Base-by-base conservation (phyloP, 257 asterid species). In the Nicotiana tabacum region DNA sequence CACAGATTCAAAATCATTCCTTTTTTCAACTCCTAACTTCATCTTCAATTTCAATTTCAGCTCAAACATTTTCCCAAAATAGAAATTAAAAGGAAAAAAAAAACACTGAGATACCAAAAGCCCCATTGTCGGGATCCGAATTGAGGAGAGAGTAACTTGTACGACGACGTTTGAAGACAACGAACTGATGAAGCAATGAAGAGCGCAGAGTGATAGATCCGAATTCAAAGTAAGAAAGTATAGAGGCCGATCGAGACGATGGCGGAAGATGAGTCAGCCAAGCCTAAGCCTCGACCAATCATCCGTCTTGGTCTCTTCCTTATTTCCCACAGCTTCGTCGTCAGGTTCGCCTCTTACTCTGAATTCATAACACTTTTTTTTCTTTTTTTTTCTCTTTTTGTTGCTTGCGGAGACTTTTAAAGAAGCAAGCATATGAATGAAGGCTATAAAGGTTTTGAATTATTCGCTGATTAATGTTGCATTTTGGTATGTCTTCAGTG, bases 281-380 rank as follows among this genome's bases (percentile, higher is more conserved):
- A 92, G 57, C 89, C 96, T 27, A 92, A 89, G 86, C 97, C 94
- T 83, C 92, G 98, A 16, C 98, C 99, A 21, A 91, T 96, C 68
- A 88, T 96, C 74, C 98, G 97, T 43, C 83, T 94, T 29, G 96
- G 98, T 43, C 83, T 94, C 27, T 91, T 92, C 77, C 95, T 96
- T 82, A 88, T 92, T 83, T 88, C 95, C 65, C 97, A 90, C 89
- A 90, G 91, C 82, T 85, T 90, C 66, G 57, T 92, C 5, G 92
- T 96, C 60, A 93, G 99, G 99, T 94, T 51, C 9, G 48, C 57
- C 15, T n/a, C 81, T 55, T 21, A 72, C 56, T 82, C 21, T 51
- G 13, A 30, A 29, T 24, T 9, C 57, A 7, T 17, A 43, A 27
- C 39, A 53, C 5, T 7, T 55, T 10, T 21, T 64, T 18, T 5